Evolutionary conservation across 2,329 filamentous ascomycete species (phyloP).

Genomic region (Neoarthrinium moseri): DNA sequence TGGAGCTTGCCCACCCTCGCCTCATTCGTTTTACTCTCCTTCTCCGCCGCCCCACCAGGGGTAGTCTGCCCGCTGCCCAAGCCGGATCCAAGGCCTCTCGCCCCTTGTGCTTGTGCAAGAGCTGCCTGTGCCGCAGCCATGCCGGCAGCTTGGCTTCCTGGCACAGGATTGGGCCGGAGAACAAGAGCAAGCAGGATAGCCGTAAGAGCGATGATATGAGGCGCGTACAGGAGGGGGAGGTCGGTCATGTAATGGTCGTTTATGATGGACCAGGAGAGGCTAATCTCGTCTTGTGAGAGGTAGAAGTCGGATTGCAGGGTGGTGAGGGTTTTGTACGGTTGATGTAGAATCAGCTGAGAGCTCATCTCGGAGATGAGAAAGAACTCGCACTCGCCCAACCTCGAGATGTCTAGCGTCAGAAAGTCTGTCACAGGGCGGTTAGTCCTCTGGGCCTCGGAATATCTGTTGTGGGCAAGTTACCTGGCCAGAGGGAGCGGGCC

Average conservation of each 20-base stretch:
- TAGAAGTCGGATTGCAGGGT: constrained; percentile 68
- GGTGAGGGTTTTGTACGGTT: constrained; percentile 81
- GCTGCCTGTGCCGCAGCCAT: constrained; percentile 51
- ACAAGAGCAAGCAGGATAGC: constrained; percentile 84
- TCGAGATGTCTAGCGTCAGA: constrained; percentile 73
- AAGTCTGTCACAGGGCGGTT: constrained; percentile 48
- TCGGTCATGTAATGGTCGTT: constrained; percentile 95
- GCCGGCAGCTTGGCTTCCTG: constrained; percentile 34
- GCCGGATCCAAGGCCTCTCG: constrained; percentile 13
- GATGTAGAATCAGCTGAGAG: constrained; percentile 85
- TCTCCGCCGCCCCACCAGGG: constrained; percentile 24
- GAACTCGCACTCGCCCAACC: constrained; percentile 92
- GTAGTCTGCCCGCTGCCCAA: constrained; percentile 22
- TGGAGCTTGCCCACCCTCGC: constrained; percentile 64
- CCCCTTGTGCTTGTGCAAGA: constrained; percentile 44
- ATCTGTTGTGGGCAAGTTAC: constrained; percentile 32
- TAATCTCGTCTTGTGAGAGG: constrained; percentile 74
- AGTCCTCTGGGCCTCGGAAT: background rate
- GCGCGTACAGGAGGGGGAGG: constrained; percentile 78
- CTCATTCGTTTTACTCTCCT: constrained; percentile 48
- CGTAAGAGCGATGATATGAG: constrained; percentile 86
- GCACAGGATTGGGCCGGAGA: constrained; percentile 56
- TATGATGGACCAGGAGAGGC: constrained; percentile 77
- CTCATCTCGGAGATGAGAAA: constrained; percentile 87
- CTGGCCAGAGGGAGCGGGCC: constrained; percentile 80